Evolutionary conservation across 73 alveolate species (phyloP), one percentile per base, ranked within the genome.

Genomic region (Paramecium octaurelia): DNA sequence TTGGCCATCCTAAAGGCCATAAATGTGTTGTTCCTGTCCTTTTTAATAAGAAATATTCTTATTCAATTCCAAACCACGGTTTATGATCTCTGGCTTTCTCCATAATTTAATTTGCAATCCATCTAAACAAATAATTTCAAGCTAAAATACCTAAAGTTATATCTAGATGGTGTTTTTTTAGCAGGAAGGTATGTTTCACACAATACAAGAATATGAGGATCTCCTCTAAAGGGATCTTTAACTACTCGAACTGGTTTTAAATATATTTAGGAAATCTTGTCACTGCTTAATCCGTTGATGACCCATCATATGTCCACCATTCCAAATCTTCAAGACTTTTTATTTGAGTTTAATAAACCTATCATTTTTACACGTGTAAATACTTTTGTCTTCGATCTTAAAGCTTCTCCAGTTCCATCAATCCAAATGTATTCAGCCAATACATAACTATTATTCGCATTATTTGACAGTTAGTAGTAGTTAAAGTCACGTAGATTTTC

Each of bases 261-360:
- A 42, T 93, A 92, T 42, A 97, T 96, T 94, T 97, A 36, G 99
- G 95, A 88, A 94, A 89, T 57, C 94, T 97, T 34, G 99, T 98
- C 14, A 80, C 93, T 12, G 99, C 99, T 88, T 97, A 95, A 34
- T 93, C 88, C 58, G 98, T 93, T 31, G 99, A 96, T 36, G 98
- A 93, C 18, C 99, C 99, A 92, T 97, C 99, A 88, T 96, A 97
- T 80, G 97, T 97, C 99, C 99, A 97, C 85, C 93, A 98, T 71
- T 97, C 96, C 68, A 96, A 77, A 57, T 95, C 97, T 24, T 71
- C 93, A 38, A 97, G 60, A 35, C 64, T 35, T 23, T 24, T 71
- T n/a, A 92, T 83, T 75, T 84, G 54, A 59, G 70, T 46, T 46
- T 86, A 70, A 31, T 95, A 73, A 58, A 60, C 93, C 86, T 71